Evolutionary conservation across 1,284 basidiomycete genomes (phyloP), one percentile per base, ranked within the genome.

Genomic region (Ganoderma lucidum): DNA sequence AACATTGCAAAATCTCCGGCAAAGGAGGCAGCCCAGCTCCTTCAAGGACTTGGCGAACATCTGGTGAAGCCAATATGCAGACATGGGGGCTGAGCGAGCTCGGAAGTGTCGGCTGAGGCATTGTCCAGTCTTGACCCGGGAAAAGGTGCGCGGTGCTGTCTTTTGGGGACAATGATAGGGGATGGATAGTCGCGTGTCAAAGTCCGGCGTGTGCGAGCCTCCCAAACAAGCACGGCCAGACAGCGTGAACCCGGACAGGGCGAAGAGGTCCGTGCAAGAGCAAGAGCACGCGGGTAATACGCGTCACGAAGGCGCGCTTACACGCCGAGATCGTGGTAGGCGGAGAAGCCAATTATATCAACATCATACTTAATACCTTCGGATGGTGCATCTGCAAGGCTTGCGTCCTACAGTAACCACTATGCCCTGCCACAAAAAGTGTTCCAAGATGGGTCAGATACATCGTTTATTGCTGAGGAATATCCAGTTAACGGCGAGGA

Each of bases 21-120:
- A 95, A 80, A 35, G 89, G 83, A 1, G 93, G 93, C 15, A 95
- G 80, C 0, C 86, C 86, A 9, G 88, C 84, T 3, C 83, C 77
- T 48, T 82, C 78, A 59, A 95, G 80, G 48, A 93, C 83, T 35
- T 88, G 84, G 62, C 82, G 80, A 39, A 95, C 86, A 80, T 95
- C 93, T 56, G 86, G 84, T 2, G 93, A 93, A 3, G 89, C 83
- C 53, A 93, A 75, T 28, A 94, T 83, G 75, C 91, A 93, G 73
- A 94, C 85, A 78, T 95, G 93, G 4, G 93, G 93, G 76, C 91
- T 92, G 72, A 95, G 82, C 48, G 93, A 94, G 63, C 85, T 83
- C 9, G 93, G 92, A 56, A 94, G 77, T 61, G 83, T 79, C 42
- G 84, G 81, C 55, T 85, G 74, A 71, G 71, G 66, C 72, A 73